phyloP scores from a whole-genome alignment of 2,329 filamentous ascomycete species.

The Colletotrichum euphorbiae region DNA sequence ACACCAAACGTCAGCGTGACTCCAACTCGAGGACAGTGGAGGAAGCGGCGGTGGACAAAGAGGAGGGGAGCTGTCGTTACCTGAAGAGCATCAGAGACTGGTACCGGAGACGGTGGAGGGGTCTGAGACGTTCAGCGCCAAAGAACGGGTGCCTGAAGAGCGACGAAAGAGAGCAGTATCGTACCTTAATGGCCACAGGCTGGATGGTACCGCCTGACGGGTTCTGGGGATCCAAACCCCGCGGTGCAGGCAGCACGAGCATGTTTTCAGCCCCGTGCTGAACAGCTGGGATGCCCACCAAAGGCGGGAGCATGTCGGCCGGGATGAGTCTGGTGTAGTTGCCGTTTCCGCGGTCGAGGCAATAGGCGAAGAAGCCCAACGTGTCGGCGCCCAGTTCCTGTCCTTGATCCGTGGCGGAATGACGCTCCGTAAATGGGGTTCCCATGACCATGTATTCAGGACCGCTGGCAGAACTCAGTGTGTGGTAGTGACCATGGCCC shows the following conservation, averaged over 20 bases:
- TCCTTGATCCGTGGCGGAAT: conserved; percentile 33
- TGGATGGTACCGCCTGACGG: conserved; percentile 51
- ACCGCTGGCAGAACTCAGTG: conserved; percentile 19
- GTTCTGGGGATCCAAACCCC: conserved; percentile 52
- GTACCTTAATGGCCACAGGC: conserved; percentile 54
- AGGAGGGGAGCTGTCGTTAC: conserved; percentile 43
- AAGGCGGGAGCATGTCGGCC: conserved; percentile 62
- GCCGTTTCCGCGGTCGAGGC: conserved; percentile 65
- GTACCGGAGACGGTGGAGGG: conserved; percentile 40
- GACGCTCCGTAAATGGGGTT: conserved; percentile 3
- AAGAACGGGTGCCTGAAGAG: conserved; percentile 30
- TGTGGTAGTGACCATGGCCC: conserved; percentile 55
- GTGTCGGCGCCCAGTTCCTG: conserved; percentile 39
- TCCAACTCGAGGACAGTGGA: neutral
- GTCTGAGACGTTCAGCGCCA: conserved; percentile 47
- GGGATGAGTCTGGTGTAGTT: conserved; percentile 66
- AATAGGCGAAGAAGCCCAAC: conserved; percentile 59
- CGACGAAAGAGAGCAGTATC: conserved; percentile 38
- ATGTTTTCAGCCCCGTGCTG: conserved; percentile 56
- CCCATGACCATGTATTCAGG: conserved; percentile 17
- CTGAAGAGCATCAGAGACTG: conserved; percentile 49
- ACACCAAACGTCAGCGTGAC: conserved; percentile 14
- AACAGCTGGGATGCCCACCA: conserved; percentile 56
- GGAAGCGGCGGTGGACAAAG: too few species aligned
- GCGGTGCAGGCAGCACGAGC: conserved; percentile 59